Evolutionary conservation across 805 yeast species (phyloP), one percentile per base, ranked within the genome.

Genomic region (Metschnikowia kofuensis): DNA sequence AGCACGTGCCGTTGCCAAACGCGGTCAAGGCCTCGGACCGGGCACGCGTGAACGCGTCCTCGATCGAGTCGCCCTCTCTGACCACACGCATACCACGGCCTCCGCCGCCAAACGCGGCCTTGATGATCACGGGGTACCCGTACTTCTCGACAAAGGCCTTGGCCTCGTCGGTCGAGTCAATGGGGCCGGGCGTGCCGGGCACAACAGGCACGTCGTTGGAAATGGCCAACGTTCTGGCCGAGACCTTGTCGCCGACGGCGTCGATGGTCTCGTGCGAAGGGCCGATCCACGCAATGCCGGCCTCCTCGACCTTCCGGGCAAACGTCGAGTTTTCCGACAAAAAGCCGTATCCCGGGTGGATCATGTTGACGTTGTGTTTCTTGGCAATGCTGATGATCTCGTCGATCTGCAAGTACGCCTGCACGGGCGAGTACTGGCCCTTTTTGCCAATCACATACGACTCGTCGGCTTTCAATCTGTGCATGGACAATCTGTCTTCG

Each of bases 1-100:
- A 92, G 72, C 96, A 92, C 44, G 99, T 94, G 61, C 99, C 99
- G 67, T 92, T 90, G 65, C 99, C 99, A 59, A 92, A 92, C n/a
- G 99, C 84, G 36, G 97, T 81, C 62, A 83, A 78, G 52, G 98
- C 98, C 76, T 92, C 99, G 40, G 96, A 87, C 30, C 86, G 82
- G 34, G 98, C 98, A 72, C 99, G 85, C 62, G 78, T 73, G 75
- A 94, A 92, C 35, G 98, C 97, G 67, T 92, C 97, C 40, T 67
- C 85, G 51, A 92, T 82, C 68, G 85, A 89, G 60, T 94, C 99
- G 61, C 97, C 97, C 70, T 92, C 97, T 64, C 95, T 79, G 40
- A 92, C 99, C 44, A 92, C 99, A 75, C 99, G 85, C 98, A 92
- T 94, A 80, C 99, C 99, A 74, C 98, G 84, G 66, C 99, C 99